Evolutionary conservation across 73 alveolate species (phyloP).

Genomic region (Symbiodinium natans): DNA sequence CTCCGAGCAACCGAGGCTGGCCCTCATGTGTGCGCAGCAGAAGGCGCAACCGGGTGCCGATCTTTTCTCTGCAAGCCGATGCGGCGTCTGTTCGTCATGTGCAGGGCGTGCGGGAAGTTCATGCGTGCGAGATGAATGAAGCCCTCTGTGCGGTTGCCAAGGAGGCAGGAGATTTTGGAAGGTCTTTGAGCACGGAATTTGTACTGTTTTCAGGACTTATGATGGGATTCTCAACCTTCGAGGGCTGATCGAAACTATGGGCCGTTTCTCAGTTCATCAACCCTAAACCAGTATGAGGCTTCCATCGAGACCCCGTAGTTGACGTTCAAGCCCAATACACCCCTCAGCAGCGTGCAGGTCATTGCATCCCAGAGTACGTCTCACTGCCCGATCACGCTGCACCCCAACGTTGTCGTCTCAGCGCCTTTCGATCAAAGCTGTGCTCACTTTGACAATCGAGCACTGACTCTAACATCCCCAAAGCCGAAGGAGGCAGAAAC

Average conservation of each 20-base stretch:
- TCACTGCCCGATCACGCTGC: constrained; percentile 33
- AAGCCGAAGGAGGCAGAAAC: too few species aligned
- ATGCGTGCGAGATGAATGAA: constrained; percentile 84
- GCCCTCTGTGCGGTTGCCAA: constrained; percentile 65
- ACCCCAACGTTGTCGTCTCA: constrained; percentile 2
- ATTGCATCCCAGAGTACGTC: constrained; percentile 50
- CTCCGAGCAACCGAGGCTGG: constrained; percentile 69
- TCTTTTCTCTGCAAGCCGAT: not conserved
- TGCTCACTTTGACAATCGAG: too few species aligned
- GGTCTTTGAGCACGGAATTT: too few species aligned
- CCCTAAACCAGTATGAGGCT: too few species aligned
- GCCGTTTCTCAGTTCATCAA: too few species aligned
- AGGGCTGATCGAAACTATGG: too few species aligned
- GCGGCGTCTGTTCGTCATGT: not conserved
- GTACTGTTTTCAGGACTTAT: too few species aligned
- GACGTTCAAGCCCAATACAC: too few species aligned
- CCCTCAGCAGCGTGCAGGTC: constrained; percentile 19
- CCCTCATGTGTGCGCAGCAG: constrained; percentile 62
- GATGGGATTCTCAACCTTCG: too few species aligned
- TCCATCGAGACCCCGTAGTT: too few species aligned
- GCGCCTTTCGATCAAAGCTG: too few species aligned
- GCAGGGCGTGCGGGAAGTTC: constrained; percentile 64
- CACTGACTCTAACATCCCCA: too few species aligned
- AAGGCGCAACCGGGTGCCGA: not conserved
- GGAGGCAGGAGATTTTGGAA: not conserved